Base-by-base conservation (phyloP, 176 grass and related monocot species). In the Hyparrhenia diplandra region DNA sequence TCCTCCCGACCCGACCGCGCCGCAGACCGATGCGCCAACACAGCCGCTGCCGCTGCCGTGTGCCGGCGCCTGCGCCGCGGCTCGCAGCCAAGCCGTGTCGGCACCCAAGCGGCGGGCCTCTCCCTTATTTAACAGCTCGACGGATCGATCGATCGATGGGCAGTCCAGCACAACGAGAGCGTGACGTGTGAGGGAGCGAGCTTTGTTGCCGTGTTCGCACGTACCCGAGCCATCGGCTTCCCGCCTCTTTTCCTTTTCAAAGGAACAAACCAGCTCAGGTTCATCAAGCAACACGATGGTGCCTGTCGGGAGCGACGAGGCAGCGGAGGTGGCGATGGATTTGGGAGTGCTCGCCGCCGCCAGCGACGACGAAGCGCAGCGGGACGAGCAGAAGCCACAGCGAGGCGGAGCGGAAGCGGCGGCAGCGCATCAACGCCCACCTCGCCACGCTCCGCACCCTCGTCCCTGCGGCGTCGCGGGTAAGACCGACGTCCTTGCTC, bases 351-450 rank as follows among this genome's bases (percentile, higher is more conserved):
- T 52, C 77, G 51, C 75, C 78, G 36, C 76, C 75, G 14, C 23
- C n/a, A 1, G 20, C 82, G 30, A 8, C 79, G 8, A 11, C 76
- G 59, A 36, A 72, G 73, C 37, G 63, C 36, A 84, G 70, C 54
- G 78, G 39, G 46, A 17, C 83, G 66, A 83, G 73, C 67, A 86
- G 90, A 59, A 95, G 88, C 77, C 95, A 93, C 84, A 95, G 95
- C 67, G 95, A 98, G 70, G 95, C 95, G 1, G 92, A 98, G 84
- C 86, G 95, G 67, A 86, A 92, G 86, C 80, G 95, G 80, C 85
- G 95, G 42, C 92, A 93, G 78, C 92, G 95, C 73, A 98, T 98
- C 92, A 95, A 98, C 49, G 73, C 86, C 31, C 95, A 95, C 78
- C 95, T 98, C 45, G 84, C 86, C 79, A 98, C 92, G 45, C 92